Conservation (phyloP, 805 yeast species). For the Teunomyces pallodes region DNA sequence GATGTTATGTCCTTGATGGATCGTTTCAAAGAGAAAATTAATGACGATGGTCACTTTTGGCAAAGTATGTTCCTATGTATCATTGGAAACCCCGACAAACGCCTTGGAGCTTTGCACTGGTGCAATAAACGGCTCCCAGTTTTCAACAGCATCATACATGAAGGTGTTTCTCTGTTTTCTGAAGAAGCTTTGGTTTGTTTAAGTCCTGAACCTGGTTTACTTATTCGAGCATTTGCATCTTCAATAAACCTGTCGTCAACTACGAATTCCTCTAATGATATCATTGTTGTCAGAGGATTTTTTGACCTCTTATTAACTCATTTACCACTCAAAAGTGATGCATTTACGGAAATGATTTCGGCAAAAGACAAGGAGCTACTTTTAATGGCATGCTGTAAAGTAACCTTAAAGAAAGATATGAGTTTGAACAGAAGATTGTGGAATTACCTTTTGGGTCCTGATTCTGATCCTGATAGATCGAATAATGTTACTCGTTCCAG, state of each 20-base stretch:
- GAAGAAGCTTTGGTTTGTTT: conserved; percentile 61
- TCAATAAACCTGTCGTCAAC: conserved; percentile 50
- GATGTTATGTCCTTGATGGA: conserved; percentile 62
- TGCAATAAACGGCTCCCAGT: conserved; percentile 63
- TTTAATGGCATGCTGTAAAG: conserved; percentile 59
- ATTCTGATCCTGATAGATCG: conserved; percentile 17
- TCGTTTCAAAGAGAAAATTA: conserved; percentile 51
- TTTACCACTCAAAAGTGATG: conserved; percentile 61
- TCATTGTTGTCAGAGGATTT: conserved; percentile 79
- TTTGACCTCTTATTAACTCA: conserved; percentile 74
- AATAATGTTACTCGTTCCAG: conserved; percentile 34
- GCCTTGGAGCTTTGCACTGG: conserved; percentile 85
- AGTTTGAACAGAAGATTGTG: conserved; percentile 90
- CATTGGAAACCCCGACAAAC: conserved; percentile 73
- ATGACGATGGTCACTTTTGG: conserved; percentile 82
- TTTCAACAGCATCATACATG: conserved; percentile 39
- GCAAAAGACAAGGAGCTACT: conserved; percentile 55
- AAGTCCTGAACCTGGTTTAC: conserved; percentile 74
- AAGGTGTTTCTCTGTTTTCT: conserved; percentile 20
- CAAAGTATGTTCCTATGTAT: conserved; percentile 71
- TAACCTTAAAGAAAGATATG: conserved; percentile 85
- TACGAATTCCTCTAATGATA: conserved; percentile 46
- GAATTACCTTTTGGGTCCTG: conserved; percentile 91
- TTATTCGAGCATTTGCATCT: conserved; percentile 68
- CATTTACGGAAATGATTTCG: conserved; percentile 48